Percentiles rank a stretch among this genome's conserved stretches.
These are phyloP conservation scores for Xeromyces bisporus DNA, from an alignment of 495 filamentous ascomycete species.

Conservation along the genomic window DNA sequence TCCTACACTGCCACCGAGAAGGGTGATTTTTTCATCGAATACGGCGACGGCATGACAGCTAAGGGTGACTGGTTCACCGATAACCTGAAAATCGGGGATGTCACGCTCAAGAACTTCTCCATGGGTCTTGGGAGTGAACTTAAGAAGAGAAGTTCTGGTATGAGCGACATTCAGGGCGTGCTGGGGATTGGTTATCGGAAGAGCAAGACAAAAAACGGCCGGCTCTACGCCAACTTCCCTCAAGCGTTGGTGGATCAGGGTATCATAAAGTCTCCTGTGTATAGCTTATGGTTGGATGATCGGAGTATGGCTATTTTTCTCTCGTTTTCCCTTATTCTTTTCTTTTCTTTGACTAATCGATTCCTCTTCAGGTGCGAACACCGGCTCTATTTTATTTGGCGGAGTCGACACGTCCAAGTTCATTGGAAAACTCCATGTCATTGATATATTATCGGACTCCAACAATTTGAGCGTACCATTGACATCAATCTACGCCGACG, in stretches of 20 bases:
- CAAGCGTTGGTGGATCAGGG: conserved; percentile 54
- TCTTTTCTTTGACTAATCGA: not conserved
- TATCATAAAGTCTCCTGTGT: conserved; percentile 55
- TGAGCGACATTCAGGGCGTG: conserved; percentile 40
- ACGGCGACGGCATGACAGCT: conserved; percentile 57
- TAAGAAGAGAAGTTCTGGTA: not conserved
- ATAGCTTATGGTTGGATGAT: conserved; percentile 77
- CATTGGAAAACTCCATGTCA: conserved; percentile 43
- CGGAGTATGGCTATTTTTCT: not conserved
- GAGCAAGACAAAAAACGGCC: conserved; percentile 48
- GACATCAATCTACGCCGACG: not conserved
- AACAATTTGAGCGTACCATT: conserved; percentile 5
- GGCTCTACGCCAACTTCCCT: conserved; percentile 38
- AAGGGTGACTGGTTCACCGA: conserved; percentile 65
- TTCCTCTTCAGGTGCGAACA: no score
- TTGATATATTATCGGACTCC: conserved; percentile 42
- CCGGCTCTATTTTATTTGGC: conserved; percentile 73
- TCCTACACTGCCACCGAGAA: conserved; percentile 48
- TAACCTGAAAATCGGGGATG: conserved; percentile 44
- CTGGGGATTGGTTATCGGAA: conserved; percentile 65
- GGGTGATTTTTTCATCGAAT: conserved; percentile 56
- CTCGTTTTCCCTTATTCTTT: not conserved
- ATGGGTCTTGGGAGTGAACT: conserved; percentile 8
- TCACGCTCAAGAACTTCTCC: conserved; percentile 33
- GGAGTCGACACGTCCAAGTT: conserved; percentile 70